Conservation (phyloP, 2,329 filamentous ascomycete genomes). For the Didymella segeticola region DNA sequence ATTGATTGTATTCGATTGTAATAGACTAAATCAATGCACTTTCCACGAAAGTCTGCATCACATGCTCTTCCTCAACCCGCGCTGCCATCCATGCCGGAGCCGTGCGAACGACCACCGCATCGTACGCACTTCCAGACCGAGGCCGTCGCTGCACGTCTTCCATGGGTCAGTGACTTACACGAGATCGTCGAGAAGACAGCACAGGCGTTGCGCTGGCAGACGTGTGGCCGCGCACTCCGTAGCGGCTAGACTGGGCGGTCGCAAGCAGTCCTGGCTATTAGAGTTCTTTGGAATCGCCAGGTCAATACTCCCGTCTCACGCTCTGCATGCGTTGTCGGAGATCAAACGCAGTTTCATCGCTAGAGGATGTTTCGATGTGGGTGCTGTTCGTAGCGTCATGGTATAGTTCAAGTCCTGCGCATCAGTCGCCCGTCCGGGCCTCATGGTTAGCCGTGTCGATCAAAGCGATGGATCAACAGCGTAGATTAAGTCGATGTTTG, state of each 20-base stretch:
- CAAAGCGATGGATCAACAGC: conserved; percentile 7
- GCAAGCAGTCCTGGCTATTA: not conserved
- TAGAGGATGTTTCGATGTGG: conserved; percentile 21
- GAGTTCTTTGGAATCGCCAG: not conserved
- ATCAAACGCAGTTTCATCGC: conserved; percentile 8
- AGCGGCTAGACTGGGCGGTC: not conserved
- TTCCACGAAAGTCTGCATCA: not conserved
- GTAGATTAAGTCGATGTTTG: conserved; percentile 15
- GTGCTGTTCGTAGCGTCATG: conserved; percentile 33
- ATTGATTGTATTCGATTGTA: conserved; percentile 6
- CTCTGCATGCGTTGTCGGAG: not conserved
- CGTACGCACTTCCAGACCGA: not conserved
- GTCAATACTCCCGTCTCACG: not conserved
- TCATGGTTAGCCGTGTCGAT: conserved; percentile 33
- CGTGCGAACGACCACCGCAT: too few species aligned
- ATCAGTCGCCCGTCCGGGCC: conserved; percentile 36
- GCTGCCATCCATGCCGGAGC: too few species aligned
- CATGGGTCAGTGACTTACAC: not conserved
- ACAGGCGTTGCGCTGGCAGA: not conserved
- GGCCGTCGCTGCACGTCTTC: not conserved
- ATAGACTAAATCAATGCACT: not conserved
- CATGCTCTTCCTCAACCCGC: not conserved
- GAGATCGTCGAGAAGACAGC: not conserved
- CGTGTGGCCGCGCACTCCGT: conserved; percentile 1
- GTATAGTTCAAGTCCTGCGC: conserved; percentile 39